Percentiles rank a stretch among this genome's conserved stretches.
phyloP scores from a whole-genome alignment of 2,329 filamentous ascomycete species.

The Acephala macrosclerotiorum region DNA sequence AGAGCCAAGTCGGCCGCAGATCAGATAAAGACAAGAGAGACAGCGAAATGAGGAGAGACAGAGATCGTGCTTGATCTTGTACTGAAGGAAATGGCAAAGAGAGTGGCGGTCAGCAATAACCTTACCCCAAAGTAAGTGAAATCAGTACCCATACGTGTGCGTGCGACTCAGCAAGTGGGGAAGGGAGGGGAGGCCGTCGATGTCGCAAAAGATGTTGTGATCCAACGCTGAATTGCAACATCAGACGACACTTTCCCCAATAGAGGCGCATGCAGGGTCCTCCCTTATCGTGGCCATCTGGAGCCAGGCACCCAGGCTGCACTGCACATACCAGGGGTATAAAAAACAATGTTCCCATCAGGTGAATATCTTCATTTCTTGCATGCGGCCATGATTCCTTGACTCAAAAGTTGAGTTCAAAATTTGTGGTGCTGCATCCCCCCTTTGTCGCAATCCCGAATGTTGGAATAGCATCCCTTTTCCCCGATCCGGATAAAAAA shows the following conservation, averaged over 20 bases:
- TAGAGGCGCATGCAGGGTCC: neutral
- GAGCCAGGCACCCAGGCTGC: slow-evolving; percentile 24
- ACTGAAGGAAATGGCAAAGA: neutral
- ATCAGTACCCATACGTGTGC: neutral
- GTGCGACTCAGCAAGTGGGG: neutral
- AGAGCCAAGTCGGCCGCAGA: neutral
- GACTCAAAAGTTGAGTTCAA: slow-evolving; percentile 35
- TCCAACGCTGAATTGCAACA: slow-evolving; percentile 18
- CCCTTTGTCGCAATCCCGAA: slow-evolving; percentile 28
- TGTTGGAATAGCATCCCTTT: slow-evolving; percentile 34
- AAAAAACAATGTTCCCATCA: slow-evolving; percentile 17
- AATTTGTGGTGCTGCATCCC: slow-evolving; percentile 35
- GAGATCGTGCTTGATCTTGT: neutral
- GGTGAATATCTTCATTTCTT: slow-evolving; percentile 21
- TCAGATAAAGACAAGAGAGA: slow-evolving; percentile 8
- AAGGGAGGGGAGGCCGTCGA: neutral
- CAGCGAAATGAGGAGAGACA: neutral
- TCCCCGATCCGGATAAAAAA: slow-evolving; percentile 31
- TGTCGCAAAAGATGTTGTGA: slow-evolving; percentile 15
- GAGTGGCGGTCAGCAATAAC: slow-evolving; percentile 14
- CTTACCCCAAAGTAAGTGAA: neutral
- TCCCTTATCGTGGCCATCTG: neutral
- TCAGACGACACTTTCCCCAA: slow-evolving; percentile 20
- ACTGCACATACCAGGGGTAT: slow-evolving; percentile 2
- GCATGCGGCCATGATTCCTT: slow-evolving; percentile 4